Evolutionary conservation across 1,284 basidiomycete genomes (phyloP), one percentile per base, ranked within the genome.

Genomic region (Hemileia vastatrix): DNA sequence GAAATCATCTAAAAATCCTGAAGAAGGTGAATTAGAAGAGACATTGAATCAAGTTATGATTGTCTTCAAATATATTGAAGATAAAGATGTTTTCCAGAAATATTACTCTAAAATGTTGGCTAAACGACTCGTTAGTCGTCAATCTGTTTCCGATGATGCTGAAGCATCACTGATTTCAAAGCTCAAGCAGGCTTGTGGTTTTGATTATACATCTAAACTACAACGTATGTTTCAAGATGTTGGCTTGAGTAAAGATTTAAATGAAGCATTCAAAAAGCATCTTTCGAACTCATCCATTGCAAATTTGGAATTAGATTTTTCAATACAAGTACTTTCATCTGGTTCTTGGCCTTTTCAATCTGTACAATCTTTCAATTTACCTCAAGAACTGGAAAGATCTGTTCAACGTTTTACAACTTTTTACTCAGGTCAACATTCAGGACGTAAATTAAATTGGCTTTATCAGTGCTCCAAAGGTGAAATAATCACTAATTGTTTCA

Each of bases 141-240:
- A 88, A n/a, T 96, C 91, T 23, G 91, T 91, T 3, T 96, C 93
- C 3, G 93, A 97, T 71, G 94, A 98, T 78, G 87, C 86, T 23
- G 94, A 98, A 76, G 87, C 89, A 31, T 91, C 87, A 77, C 97
- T 98, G 95, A 97, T 98, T 70, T 88, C 92, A 59, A 95, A 96
- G 79, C 79, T 98, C 70, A 98, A 97, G 81, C 94, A 96, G 76
- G 87, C 90, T 5, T 97, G 90, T 70, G 94, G 95, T 67, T 96
- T 93, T 81, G 95, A 98, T 75, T 97, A 97, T 78, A 97, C 95
- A 53, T 91, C 88, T 81, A 97, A 97, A 78, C 83, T 98, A 50
- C 90, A 93, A 74, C 85, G 91, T 73, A 98, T 98, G 94, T 97
- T 98, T 80, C n/a, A n/a, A 91, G 95, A 98, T 75, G 92, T 96